Evolutionary conservation across 108 stramenopile species (phyloP), one percentile per base, ranked within the genome.

Genomic region (Cyclotella kingstonii): DNA sequence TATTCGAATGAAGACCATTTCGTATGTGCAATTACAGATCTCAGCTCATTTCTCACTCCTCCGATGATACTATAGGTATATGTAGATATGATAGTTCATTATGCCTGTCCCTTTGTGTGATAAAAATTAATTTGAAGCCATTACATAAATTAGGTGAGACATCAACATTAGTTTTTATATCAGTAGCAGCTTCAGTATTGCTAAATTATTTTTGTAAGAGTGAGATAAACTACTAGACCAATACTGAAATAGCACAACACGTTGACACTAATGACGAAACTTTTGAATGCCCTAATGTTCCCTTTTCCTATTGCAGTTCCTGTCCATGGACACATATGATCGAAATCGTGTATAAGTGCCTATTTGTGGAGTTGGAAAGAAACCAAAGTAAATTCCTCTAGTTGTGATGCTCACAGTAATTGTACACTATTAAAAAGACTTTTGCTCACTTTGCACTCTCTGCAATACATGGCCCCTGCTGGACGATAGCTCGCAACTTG

Each of bases 401-500:
- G 38, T 39, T 21, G 18, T n/a, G 19, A 25, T 30, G 39, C 10
- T 21, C 25, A 48, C 33, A 27, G 21, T 28, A 10, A 38, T 40
- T 50, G 22, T 41, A 15, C 6, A 23, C n/a, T n/a, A 28, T n/a
- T 7, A 46, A 40, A 49, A 47, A 48, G 6, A 48, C 9, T 11
- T 41, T 28, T 21, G 57, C 71, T 73, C 43, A 80, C 84, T 46
- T 85, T 79, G 60, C 86, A 85, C 63, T 90, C 85, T 60, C 86
- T 65, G 27, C 91, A 95, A 62, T 92, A 95, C 60, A 95, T 72
- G 26, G 91, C 91, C 41, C 89, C 91, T 7, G 85, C 83, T 3
- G 94, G 94, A 29, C 94, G 80, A 81, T 85, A 95, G 29, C 87
- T 89, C 44, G 89, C 86, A 11, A 89, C 89, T 77, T 91, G 89